A percentile compares a stretch with the other conserved stretches of the same genome.
Evolutionary conservation across 495 filamentous ascomycete species (phyloP).

Genomic region (Parmelia sp.): DNA sequence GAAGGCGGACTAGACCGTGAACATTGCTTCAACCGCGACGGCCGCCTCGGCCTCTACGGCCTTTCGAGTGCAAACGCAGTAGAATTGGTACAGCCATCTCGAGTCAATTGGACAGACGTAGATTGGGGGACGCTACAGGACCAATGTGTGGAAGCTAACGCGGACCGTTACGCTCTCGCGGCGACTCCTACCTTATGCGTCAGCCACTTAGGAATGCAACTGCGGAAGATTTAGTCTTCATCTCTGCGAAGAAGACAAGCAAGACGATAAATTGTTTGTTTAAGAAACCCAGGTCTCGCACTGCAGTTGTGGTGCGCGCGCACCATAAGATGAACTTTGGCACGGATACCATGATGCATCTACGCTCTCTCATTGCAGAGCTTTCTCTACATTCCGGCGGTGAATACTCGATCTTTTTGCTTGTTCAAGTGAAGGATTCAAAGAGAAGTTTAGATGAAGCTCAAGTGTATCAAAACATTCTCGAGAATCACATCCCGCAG

Average conservation of each 20-base stretch:
- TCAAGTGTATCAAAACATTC: not conserved
- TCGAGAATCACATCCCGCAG: not conserved
- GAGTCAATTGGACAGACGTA: not conserved
- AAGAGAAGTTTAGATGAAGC: not conserved
- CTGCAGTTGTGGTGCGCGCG: conserved; percentile 13
- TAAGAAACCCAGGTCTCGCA: not conserved
- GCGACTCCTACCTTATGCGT: not conserved
- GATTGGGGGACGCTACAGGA: not conserved
- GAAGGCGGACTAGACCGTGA: conserved; percentile 39
- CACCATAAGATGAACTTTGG: conserved; percentile 45
- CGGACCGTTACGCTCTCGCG: not conserved
- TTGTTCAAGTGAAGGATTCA: not conserved
- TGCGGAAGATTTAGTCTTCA: not conserved
- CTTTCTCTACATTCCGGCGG: conserved; percentile 62
- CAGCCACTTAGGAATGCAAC: not conserved
- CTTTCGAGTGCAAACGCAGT: not conserved
- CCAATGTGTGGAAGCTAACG: not conserved
- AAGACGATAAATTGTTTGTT: not conserved
- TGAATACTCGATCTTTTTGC: conserved; percentile 50
- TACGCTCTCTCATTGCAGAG: conserved; percentile 68
- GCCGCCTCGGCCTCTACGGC: conserved; percentile 24
- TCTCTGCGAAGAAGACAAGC: not conserved
- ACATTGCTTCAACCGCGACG: conserved; percentile 47
- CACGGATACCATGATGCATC: conserved; percentile 58
- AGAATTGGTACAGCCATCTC: not conserved